phyloP scores from a whole-genome alignment of 257 asterid genomes.

The Eucommia ulmoides region DNA sequence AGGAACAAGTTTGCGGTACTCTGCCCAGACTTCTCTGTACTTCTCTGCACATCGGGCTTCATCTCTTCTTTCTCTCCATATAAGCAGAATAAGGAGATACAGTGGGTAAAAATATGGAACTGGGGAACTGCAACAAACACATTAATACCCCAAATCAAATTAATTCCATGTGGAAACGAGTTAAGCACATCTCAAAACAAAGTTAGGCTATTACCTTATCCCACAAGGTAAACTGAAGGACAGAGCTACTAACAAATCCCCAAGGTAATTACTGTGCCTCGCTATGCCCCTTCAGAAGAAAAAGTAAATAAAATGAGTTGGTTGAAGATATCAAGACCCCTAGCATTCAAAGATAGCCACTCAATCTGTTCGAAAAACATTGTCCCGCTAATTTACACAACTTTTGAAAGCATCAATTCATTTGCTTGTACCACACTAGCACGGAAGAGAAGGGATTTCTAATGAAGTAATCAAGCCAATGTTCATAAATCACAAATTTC shows the following conservation, averaged over 20 bases:
- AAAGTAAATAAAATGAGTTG: neutral
- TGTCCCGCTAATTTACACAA: no score
- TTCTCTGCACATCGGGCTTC: conserved; percentile 92
- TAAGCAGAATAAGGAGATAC: conserved; percentile 71
- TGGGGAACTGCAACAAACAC: conserved; percentile 56
- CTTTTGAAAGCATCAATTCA: no score
- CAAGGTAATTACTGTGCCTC: conserved; percentile 90
- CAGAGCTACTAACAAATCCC: conserved; percentile 79
- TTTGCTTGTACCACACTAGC: no score
- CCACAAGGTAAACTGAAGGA: conserved; percentile 97
- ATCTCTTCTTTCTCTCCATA: conserved; percentile 98
- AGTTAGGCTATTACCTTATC: conserved; percentile 40
- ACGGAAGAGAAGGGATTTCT: neutral
- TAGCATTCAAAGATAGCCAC: no score
- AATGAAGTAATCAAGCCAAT: neutral
- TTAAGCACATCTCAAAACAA: neutral
- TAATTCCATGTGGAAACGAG: neutral
- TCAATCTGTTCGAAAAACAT: no score
- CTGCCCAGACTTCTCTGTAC: conserved; percentile 84
- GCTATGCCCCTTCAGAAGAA: conserved; percentile 78
- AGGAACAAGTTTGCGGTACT: conserved; percentile 72
- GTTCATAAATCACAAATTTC: no score
- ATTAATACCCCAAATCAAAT: neutral
- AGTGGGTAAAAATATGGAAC: conserved; percentile 85
- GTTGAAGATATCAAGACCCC: conserved; percentile 1